These are phyloP conservation scores for Dactylellina sp. DNA, from an alignment of 2,329 filamentous ascomycete species.

Conservation along the genomic window DNA sequence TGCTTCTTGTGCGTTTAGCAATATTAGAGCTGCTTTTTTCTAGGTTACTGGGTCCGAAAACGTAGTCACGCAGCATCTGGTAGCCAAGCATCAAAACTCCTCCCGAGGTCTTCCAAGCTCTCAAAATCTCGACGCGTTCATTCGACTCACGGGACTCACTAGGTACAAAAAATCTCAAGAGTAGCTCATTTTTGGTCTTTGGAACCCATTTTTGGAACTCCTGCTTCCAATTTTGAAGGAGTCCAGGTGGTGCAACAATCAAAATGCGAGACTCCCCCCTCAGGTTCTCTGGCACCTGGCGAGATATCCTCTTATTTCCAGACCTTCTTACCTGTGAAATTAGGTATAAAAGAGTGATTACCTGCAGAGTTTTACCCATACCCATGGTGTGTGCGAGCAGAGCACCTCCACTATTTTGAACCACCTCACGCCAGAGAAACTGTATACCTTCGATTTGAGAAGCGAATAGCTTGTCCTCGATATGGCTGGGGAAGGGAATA, in stretches of 20 bases:
- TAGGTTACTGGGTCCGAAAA: background rate
- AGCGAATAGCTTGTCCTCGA: constrained; percentile 13
- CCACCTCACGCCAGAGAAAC: constrained; percentile 89
- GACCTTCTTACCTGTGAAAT: constrained; percentile 64
- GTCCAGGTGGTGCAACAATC: constrained; percentile 78
- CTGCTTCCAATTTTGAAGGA: constrained; percentile 82
- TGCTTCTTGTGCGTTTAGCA: background rate
- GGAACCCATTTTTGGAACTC: constrained; percentile 68
- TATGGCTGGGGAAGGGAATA: constrained; percentile 12
- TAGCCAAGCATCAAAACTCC: constrained; percentile 56
- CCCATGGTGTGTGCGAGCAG: constrained; percentile 74
- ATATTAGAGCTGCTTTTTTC: background rate
- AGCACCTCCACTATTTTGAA: constrained; percentile 63
- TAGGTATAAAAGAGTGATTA: constrained; percentile 62
- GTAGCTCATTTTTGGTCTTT: constrained; percentile 69
- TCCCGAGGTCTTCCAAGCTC: constrained; percentile 46
- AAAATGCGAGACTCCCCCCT: constrained; percentile 72
- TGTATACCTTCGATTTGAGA: constrained; percentile 80
- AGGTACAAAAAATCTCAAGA: constrained; percentile 16
- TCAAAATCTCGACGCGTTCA: constrained; percentile 14
- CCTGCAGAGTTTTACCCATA: constrained; percentile 90
- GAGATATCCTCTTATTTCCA: constrained; percentile 68
- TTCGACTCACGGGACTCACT: background rate
- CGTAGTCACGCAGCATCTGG: constrained; percentile 31
- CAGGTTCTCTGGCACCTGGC: constrained; percentile 77